Evolutionary conservation across 257 asterid genomes (phyloP).

Genomic region (Hygrophila difformis): DNA sequence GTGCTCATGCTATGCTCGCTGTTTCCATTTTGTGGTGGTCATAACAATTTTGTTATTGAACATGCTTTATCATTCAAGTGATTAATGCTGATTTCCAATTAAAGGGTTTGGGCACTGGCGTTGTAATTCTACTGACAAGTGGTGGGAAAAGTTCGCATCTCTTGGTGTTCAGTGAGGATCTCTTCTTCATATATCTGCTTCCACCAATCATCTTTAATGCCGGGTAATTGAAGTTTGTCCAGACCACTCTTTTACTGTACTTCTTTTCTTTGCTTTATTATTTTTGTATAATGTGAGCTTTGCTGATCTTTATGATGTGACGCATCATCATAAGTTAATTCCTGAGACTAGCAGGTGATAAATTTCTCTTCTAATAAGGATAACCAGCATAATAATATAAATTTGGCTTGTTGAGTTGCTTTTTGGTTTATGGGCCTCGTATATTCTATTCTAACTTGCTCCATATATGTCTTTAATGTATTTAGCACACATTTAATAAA

Average conservation of each 20-base stretch:
- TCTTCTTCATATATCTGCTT: constrained; percentile 93
- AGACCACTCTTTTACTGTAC: neutral
- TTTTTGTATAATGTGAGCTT: neutral
- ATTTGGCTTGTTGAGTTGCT: too few relatives aligned
- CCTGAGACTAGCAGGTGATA: too few relatives aligned
- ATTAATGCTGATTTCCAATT: constrained; percentile 10
- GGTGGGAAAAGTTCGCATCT: constrained; percentile 83
- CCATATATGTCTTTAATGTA: too few relatives aligned
- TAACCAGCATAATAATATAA: too few relatives aligned
- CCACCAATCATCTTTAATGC: constrained; percentile 99
- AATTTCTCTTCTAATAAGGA: too few relatives aligned
- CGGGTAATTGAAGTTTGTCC: constrained; percentile 46
- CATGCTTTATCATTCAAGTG: constrained; percentile 5
- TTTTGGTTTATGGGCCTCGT: too few relatives aligned
- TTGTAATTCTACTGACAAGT: constrained; percentile 66
- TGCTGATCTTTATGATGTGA: neutral
- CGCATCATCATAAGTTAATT: neutral
- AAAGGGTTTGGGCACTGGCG: constrained; percentile 88
- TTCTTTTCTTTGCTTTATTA: constrained; percentile 9
- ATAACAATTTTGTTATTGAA: constrained; percentile 7
- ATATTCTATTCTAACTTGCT: too few relatives aligned
- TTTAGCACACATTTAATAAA: too few relatives aligned
- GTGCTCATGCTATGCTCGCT: neutral
- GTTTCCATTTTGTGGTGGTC: neutral
- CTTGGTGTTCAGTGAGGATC: constrained; percentile 89